Conservation (phyloP, 2,329 filamentous ascomycete species). For the Nakataea oryzae region DNA sequence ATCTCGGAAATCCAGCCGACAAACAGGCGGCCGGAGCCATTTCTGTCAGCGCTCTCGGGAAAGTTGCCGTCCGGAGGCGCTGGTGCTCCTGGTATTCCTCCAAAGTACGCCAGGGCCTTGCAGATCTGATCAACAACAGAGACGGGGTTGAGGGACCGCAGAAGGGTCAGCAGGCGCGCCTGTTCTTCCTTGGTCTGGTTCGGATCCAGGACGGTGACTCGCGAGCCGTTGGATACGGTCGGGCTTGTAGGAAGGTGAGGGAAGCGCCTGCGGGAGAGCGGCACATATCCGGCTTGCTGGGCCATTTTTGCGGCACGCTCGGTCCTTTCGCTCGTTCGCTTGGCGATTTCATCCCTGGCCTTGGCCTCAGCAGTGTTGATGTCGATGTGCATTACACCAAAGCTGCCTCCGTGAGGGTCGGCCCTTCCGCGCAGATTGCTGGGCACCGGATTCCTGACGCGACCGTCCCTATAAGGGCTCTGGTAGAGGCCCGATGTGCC, state of each 20-base stretch:
- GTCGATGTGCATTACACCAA: constrained; percentile 53
- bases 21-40: constrained; percentile 47
- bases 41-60: constrained; percentile 43
- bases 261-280: constrained; percentile 32
- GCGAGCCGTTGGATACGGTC: constrained; percentile 1
- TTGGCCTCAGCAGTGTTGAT: constrained; percentile 33
- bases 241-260: constrained; percentile 13
- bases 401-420: constrained; percentile 46
- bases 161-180: constrained; percentile 44
- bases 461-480: constrained; percentile 27
- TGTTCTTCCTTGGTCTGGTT: constrained; percentile 48
- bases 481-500: background rate
- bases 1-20: constrained; percentile 55
- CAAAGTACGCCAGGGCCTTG: constrained; percentile 53
- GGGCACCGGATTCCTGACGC: constrained; percentile 47
- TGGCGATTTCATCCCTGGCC: constrained; percentile 42
- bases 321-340: constrained; percentile 51
- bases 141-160: constrained; percentile 43
- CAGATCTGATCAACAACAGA: constrained; percentile 52
- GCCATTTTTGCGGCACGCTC: constrained; percentile 46
- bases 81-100: constrained; percentile 44
- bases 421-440: constrained; percentile 51
- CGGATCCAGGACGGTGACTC: constrained; percentile 20
- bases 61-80: constrained; percentile 39
- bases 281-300: constrained; percentile 41